Evolutionary conservation across 257 asterid genomes (phyloP).

Genomic region (Lycium ferocissimum): DNA sequence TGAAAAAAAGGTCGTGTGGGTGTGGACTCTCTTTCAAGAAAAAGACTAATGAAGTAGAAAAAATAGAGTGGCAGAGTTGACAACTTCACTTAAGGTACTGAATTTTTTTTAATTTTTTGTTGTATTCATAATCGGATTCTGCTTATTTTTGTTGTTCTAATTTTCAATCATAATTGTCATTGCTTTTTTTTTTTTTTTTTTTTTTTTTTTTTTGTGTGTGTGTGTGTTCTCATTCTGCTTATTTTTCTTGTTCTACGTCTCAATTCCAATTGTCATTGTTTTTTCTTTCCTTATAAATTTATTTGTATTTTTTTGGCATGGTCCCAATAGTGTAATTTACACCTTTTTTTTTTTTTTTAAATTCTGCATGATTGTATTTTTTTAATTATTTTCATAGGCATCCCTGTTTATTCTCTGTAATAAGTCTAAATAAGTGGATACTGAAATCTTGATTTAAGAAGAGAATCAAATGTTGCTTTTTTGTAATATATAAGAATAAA

Average conservation of each 20-base stretch:
- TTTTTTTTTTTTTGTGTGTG: neutral
- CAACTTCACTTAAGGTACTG: neutral
- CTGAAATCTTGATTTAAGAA: too few relatives aligned
- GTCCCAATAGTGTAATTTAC: too few relatives aligned
- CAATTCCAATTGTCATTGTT: too few relatives aligned
- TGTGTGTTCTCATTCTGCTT: too few relatives aligned
- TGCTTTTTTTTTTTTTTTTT: neutral
- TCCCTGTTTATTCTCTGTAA: neutral
- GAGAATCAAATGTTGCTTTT: neutral
- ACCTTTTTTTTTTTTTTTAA: neutral
- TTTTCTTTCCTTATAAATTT: too few relatives aligned
- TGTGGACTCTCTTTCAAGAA: neutral
- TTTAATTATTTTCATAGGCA: neutral
- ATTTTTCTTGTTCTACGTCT: neutral
- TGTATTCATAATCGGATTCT: neutral
- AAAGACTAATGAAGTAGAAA: neutral
- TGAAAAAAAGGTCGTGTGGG: neutral
- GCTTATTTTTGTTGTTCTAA: neutral
- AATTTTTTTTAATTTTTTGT: neutral
- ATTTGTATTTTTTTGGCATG: too few relatives aligned
- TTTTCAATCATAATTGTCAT: neutral
- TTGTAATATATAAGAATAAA: neutral
- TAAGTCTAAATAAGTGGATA: neutral
- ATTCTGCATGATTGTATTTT: constrained; percentile 1
- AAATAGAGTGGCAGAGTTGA: too few relatives aligned